A percentile compares a stretch with the other conserved stretches of the same genome.
phyloP scores from a whole-genome alignment of 139 green algal species.

The Chlamydomonas sp. region DNA sequence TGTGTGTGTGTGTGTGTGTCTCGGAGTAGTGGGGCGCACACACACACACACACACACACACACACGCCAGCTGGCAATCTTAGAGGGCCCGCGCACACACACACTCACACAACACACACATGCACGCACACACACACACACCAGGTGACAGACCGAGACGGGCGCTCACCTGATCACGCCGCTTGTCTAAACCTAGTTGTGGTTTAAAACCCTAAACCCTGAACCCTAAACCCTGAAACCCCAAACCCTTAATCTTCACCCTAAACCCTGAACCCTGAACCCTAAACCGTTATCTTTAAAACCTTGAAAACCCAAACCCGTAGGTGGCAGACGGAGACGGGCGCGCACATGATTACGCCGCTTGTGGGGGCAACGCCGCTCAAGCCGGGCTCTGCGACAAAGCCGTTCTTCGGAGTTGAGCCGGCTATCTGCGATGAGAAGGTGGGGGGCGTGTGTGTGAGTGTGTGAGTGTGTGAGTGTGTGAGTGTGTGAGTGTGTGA shows the following conservation, averaged over 20 bases:
- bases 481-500: too few relatives aligned
- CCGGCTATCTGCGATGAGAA: slow-evolving; percentile 82
- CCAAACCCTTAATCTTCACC: too few relatives aligned
- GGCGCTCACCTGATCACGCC: slow-evolving; percentile 84
- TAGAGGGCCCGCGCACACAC: too few relatives aligned
- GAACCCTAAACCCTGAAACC: slow-evolving; percentile 80
- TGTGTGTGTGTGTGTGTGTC: too few relatives aligned
- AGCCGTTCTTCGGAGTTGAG: slow-evolving; percentile 95
- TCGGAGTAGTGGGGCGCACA: too few relatives aligned
- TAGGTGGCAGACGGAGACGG: slow-evolving; percentile 84
- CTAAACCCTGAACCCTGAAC: not conserved
- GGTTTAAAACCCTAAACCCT: slow-evolving; percentile 73
- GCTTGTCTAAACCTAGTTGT: slow-evolving; percentile 75
- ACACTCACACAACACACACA: too few relatives aligned
- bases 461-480: too few relatives aligned
- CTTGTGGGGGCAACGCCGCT: slow-evolving; percentile 32
- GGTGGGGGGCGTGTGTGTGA: too few relatives aligned
- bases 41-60: too few relatives aligned
- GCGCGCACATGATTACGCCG: slow-evolving; percentile 66
- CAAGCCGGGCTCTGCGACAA: slow-evolving; percentile 73
- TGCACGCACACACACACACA: too few relatives aligned
- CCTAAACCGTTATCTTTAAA: too few relatives aligned
- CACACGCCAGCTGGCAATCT: too few relatives aligned
- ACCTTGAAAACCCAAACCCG: not conserved
- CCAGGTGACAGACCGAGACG: slow-evolving; percentile 97